Percentiles rank a stretch among this genome's conserved stretches.
Conservation (phyloP, 2,329 filamentous ascomycete species). For the Neofusicoccum sp. region DNA sequence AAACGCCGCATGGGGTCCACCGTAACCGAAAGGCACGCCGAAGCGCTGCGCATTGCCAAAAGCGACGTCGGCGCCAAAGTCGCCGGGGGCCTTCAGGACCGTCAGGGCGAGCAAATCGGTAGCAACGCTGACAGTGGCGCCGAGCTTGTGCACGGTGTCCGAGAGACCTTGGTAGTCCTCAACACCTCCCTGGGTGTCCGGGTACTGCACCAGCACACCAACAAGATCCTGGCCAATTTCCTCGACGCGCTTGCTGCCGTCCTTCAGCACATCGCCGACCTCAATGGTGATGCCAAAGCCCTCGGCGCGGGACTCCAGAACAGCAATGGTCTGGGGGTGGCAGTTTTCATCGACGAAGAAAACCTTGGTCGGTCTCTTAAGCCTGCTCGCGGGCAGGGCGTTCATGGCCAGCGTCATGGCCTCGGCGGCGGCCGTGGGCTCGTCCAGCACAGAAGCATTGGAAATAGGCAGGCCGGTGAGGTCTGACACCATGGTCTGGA, state of each 20-base stretch:
- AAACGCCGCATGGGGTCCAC: slow-evolving; percentile 95
- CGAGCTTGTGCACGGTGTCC: slow-evolving; percentile 74
- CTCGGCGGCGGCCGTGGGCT: slow-evolving; percentile 89
- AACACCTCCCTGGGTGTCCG: slow-evolving; percentile 82
- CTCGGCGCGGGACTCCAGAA: slow-evolving; percentile 81
- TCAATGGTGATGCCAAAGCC: slow-evolving; percentile 87
- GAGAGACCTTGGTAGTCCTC: slow-evolving; percentile 74
- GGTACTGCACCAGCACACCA: slow-evolving; percentile 93
- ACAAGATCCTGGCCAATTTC: slow-evolving; percentile 79
- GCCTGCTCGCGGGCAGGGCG: slow-evolving; percentile 68
- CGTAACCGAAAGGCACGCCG: slow-evolving; percentile 88
- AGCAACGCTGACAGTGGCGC: slow-evolving; percentile 80
- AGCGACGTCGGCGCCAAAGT: slow-evolving; percentile 93
- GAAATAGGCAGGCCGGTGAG: slow-evolving; percentile 84
- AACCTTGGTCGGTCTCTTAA: slow-evolving; percentile 74
- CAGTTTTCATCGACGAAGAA: slow-evolving; percentile 82
- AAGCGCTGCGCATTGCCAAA: slow-evolving; percentile 92
- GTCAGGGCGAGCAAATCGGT: slow-evolving; percentile 90
- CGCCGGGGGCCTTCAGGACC: slow-evolving; percentile 82
- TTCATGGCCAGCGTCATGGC: slow-evolving; percentile 93
- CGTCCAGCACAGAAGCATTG: slow-evolving; percentile 89
- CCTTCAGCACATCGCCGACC: slow-evolving; percentile 69
- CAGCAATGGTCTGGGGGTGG: slow-evolving; percentile 83
- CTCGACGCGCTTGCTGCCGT: slow-evolving; percentile 67
- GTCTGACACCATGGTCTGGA: slow-evolving; percentile 89